These are phyloP conservation scores for Henckelia pumila DNA, from an alignment of 257 asterid species.

Conservation along the genomic window DNA sequence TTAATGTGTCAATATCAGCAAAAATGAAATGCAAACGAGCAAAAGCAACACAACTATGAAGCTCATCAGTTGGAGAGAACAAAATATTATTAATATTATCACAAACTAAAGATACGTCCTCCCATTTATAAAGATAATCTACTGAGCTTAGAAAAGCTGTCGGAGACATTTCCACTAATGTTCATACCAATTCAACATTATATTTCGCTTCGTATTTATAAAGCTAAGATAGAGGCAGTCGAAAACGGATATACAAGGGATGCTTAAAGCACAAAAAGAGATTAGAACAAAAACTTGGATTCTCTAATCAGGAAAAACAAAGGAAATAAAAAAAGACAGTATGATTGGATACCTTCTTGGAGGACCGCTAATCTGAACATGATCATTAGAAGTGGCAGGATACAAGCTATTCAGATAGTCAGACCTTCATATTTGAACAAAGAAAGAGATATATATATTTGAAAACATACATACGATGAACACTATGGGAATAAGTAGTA, in stretches of 20 bases:
- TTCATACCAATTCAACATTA: not conserved
- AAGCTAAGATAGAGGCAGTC: slow-evolving; percentile 8
- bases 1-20: slow-evolving; percentile 3
- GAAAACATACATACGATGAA: not conserved
- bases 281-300: slow-evolving; percentile 11
- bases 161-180: not conserved
- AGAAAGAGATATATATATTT: not conserved
- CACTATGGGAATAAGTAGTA: slow-evolving; percentile 13
- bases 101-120: slow-evolving; percentile 1
- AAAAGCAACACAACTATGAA: slow-evolving; percentile 18
- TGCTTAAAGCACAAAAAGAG: slow-evolving; percentile 2
- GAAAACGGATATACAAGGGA: slow-evolving; percentile 10
- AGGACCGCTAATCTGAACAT: slow-evolving; percentile 40
- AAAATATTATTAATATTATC: not conserved
- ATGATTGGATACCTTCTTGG: slow-evolving; percentile 50
- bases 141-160: slow-evolving; percentile 15
- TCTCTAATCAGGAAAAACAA: slow-evolving; percentile 12
- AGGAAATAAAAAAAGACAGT: slow-evolving; percentile 1
- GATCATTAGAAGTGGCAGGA: slow-evolving; percentile 47
- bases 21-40: slow-evolving; percentile 8
- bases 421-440: slow-evolving; percentile 43
- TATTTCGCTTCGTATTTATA: not conserved
- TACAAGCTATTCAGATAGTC: slow-evolving; percentile 71
- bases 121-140: slow-evolving; percentile 9
- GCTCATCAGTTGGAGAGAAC: slow-evolving; percentile 5